Base-by-base conservation (phyloP, 164 flowering plant species). In the Vitis amurensis region DNA sequence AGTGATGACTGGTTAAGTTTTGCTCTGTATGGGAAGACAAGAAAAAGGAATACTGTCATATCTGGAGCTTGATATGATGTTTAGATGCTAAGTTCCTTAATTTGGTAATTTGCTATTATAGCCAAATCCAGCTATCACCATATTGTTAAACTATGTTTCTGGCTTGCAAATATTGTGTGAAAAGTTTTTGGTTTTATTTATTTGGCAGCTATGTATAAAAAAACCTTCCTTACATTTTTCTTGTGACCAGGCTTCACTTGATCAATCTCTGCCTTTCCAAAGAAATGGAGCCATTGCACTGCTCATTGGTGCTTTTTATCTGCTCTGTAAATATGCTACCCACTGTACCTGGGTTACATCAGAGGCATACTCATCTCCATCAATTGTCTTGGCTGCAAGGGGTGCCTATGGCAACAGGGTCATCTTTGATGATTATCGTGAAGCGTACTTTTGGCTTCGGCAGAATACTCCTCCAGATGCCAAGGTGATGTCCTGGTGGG, bases 331-430 rank as follows among this genome's bases (percentile, higher is more conserved):
- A 82, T 96, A 96, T 86, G 98, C 82, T 31, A 85, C 69, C 49
- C 99, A 96, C 79, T 96, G 99, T 83, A 90, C 98, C 7, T 93
- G 99, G 98, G 99, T 96, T 58, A 93, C 99, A 64, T 96, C 99
- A 37, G 99, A 93, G 84, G 99, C 99, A 50, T 96, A 96, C 74
- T 96, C 99, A 30, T 96, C 99, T 55, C 99, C 99, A 9, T 96
- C 99, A 10, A 96, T 96, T 77, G 99, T 96, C 70, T 85, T 96
- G 83, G 88, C 97, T 82, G 99, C 99, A 73, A 89, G 99, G 70
- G 97, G 99, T 74, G 91, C 93, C 67, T 77, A 93, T 84, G 99
- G 98, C 11, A 88, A 91, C 74, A 84, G 97, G 77, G 91, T 96
- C 64, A 91, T 96, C 53, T 96, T 96, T 83, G 97, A 96, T 78